Percentiles rank a stretch among this genome's conserved stretches.
phyloP scores from a whole-genome alignment of 768 basidiomycete genomes.

The Tylopilus vinaceipallidus region DNA sequence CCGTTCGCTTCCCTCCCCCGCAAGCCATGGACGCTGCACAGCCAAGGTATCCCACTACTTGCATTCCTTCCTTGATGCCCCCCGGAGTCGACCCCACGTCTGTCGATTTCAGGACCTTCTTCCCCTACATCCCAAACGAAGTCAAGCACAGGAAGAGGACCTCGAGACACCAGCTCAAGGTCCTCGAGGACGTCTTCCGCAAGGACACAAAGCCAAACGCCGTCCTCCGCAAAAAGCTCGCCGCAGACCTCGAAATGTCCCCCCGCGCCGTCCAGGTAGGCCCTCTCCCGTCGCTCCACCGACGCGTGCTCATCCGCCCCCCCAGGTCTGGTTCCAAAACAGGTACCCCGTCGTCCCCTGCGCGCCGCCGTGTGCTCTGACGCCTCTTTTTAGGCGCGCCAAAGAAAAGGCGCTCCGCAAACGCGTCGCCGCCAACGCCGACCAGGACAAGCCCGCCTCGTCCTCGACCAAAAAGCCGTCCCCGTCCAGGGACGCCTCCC shows the following conservation, averaged over 20 bases:
- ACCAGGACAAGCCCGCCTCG: conserved; percentile 16
- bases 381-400: conserved; percentile 54
- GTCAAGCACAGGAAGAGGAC: conserved; percentile 95
- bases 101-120: conserved; percentile 81
- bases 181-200: conserved; percentile 85
- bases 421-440: conserved; percentile 37
- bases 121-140: conserved; percentile 87
- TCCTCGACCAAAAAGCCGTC: conserved; percentile 12
- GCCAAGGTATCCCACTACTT: conserved; percentile 37
- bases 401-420: conserved; percentile 74
- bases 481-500: conserved; percentile 23
- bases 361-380: conserved; percentile 12
- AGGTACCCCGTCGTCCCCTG: conserved; percentile 41
- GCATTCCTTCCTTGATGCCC: conserved; percentile 47
- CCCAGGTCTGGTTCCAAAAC: conserved; percentile 90
- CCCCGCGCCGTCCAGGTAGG: conserved; percentile 92
- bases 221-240: conserved; percentile 72
- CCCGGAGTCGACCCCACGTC: conserved; percentile 58
- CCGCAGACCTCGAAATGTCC: conserved; percentile 85
- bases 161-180: conserved; percentile 81
- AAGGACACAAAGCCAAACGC: conserved; percentile 91
- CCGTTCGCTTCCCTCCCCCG: conserved; percentile 16
- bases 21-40: conserved; percentile 31
- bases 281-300: not conserved
- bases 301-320: conserved; percentile 21